Conservation (phyloP, 164 flowering plant genomes). For the Vitis rotundifolia region DNA sequence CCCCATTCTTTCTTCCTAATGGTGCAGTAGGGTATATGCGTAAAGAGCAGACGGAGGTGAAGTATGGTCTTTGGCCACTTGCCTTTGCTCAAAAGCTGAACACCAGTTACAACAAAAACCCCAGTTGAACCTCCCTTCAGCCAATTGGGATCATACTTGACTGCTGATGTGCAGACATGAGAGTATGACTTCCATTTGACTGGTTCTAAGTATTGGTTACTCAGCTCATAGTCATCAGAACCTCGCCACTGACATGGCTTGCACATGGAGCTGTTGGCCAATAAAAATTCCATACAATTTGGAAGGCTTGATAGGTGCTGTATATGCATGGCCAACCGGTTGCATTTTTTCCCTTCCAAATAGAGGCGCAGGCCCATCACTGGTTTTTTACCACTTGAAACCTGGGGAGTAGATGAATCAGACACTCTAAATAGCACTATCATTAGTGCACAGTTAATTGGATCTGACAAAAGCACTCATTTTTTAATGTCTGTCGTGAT, state of each 20-base stretch:
- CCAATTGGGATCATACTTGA: constrained; percentile 74
- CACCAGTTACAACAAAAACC: constrained; percentile 83
- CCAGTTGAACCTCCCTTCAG: constrained; percentile 38
- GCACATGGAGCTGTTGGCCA: constrained; percentile 8
- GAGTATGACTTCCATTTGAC: constrained; percentile 73
- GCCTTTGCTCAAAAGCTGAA: constrained; percentile 72
- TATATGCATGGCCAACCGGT: constrained; percentile 74
- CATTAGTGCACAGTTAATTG: neutral
- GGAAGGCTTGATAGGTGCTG: constrained; percentile 86
- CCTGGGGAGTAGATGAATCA: constrained; percentile 34
- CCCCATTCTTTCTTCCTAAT: constrained; percentile 76
- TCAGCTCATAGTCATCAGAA: constrained; percentile 53
- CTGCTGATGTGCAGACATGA: constrained; percentile 66
- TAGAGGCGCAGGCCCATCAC: constrained; percentile 79
- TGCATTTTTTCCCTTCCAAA: constrained; percentile 83
- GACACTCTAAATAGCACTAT: neutral
- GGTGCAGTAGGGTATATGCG: constrained; percentile 59
- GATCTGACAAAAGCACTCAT: neutral
- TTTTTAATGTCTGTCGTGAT: neutral
- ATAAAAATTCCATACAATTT: constrained; percentile 35
- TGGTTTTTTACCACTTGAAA: constrained; percentile 63
- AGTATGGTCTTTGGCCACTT: constrained; percentile 73
- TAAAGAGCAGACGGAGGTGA: constrained; percentile 76
- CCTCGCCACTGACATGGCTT: constrained; percentile 66
- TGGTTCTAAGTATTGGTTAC: constrained; percentile 57